These are phyloP conservation scores for Thielaviopsis ethacetica DNA, from an alignment of 2,329 filamentous ascomycete species.

Conservation along the genomic window DNA sequence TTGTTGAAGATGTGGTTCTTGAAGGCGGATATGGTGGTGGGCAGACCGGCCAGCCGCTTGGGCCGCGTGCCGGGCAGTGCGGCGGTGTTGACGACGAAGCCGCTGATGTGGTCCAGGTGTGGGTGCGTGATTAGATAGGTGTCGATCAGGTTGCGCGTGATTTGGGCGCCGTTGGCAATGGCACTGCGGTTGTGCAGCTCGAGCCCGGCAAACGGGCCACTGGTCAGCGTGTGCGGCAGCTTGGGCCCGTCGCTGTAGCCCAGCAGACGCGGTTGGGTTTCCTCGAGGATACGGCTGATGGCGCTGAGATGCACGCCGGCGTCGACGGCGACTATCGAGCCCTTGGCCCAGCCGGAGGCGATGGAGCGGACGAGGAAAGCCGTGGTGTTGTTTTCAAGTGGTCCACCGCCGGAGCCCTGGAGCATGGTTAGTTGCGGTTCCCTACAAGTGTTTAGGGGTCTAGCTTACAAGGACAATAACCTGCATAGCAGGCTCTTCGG, in stretches of 20 bases:
- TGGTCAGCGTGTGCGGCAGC: constrained; percentile 36
- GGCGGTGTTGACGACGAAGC: constrained; percentile 86
- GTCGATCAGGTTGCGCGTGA: constrained; percentile 66
- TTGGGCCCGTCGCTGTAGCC: constrained; percentile 17
- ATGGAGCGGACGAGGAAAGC: constrained; percentile 76
- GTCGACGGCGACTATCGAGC: constrained; percentile 82
- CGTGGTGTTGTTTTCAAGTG: constrained; percentile 76
- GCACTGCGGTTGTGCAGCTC: constrained; percentile 49
- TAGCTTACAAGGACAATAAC: constrained; percentile 57
- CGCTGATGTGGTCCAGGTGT: constrained; percentile 88
- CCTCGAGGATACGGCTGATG: constrained; percentile 63
- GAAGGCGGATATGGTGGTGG: constrained; percentile 78
- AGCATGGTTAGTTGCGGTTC: constrained; percentile 3
- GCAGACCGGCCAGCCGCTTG: constrained; percentile 73
- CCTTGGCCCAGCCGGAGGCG: constrained; percentile 60
- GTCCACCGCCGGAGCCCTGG: constrained; percentile 79
- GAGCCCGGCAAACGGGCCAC: constrained; percentile 68
- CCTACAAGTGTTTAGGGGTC: not conserved
- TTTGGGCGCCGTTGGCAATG: constrained; percentile 62
- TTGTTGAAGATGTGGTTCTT: constrained; percentile 97
- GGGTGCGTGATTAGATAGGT: constrained; percentile 90
- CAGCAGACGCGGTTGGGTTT: constrained; percentile 26
- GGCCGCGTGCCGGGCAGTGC: constrained; percentile 64
- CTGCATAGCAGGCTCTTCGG: constrained; percentile 40
- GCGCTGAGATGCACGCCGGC: constrained; percentile 78